phyloP scores from a whole-genome alignment of 1,284 basidiomycete genomes.

The Rhodotorula sp. region DNA sequence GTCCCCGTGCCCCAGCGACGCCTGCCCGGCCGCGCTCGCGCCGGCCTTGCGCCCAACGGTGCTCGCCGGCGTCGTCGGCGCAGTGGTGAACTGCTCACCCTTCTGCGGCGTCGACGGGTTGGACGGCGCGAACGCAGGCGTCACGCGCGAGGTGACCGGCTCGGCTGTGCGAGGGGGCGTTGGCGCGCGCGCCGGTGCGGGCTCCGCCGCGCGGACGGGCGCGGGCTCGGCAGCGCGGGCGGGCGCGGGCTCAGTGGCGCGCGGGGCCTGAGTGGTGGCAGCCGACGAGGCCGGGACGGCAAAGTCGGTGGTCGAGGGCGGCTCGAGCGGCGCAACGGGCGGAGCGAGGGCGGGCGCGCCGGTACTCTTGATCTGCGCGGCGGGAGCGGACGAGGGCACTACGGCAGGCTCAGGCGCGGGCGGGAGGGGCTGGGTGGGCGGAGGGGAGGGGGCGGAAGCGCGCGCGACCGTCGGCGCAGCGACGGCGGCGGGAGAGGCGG shows the following conservation, averaged over 20 bases:
- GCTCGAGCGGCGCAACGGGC: constrained; percentile 1
- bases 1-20: neutral
- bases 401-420: no score
- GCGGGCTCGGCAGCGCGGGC: neutral
- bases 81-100: constrained; percentile 12
- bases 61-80: constrained; percentile 15
- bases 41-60: constrained; percentile 3
- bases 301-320: neutral
- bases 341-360: neutral
- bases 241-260: neutral
- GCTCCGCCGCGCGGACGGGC: neutral
- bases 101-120: constrained; percentile 16
- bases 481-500: neutral
- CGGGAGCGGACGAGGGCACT: neutral
- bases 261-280: neutral
- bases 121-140: neutral
- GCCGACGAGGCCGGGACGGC: neutral
- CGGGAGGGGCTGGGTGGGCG: neutral
- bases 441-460: neutral
- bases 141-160: neutral
- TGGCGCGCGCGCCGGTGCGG: neutral
- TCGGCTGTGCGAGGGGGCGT: neutral
- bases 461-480: constrained; percentile 1
- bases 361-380: neutral
- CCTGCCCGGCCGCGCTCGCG: neutral